These are phyloP conservation scores for Colletotrichum orchidophilum DNA, from an alignment of 2,329 filamentous ascomycete genomes.

Conservation along the genomic window DNA sequence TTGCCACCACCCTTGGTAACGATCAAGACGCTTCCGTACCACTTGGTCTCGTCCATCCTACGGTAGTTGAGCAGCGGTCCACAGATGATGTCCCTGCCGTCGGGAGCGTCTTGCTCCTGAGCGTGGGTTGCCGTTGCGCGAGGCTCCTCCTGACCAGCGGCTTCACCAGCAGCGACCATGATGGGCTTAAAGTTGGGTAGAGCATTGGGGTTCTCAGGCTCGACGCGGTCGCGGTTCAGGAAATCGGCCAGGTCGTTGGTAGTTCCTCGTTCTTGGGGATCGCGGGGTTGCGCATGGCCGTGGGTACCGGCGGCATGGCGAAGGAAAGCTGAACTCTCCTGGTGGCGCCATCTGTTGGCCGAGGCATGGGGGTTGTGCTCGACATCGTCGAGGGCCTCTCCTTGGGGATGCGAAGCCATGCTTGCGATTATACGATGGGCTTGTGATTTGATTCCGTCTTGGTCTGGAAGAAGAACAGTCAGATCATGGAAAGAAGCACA, in stretches of 20 bases:
- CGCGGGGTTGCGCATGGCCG: conserved; percentile 44
- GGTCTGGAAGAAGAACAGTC: conserved; percentile 5
- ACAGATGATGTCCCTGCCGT: conserved; percentile 70
- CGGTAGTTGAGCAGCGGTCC: conserved; percentile 83
- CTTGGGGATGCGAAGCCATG: conserved; percentile 38
- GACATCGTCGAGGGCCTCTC: conserved; percentile 42
- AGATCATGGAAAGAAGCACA: background rate
- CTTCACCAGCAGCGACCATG: conserved; percentile 53
- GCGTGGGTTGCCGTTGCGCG: conserved; percentile 26
- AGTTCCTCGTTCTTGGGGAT: conserved; percentile 51
- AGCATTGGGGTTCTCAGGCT: conserved; percentile 46
- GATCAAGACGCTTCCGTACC: conserved; percentile 88
- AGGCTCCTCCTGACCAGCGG: conserved; percentile 40
- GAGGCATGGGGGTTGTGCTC: conserved; percentile 65
- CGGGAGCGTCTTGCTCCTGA: conserved; percentile 40
- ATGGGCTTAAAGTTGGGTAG: conserved; percentile 57
- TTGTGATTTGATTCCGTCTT: conserved; percentile 43
- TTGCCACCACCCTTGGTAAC: conserved; percentile 78
- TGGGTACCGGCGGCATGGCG: conserved; percentile 52
- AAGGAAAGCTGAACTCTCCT: conserved; percentile 67
- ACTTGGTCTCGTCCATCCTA: conserved; percentile 73
- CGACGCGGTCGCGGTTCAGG: conserved; percentile 63
- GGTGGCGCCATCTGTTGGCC: conserved; percentile 68
- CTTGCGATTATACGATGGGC: background rate
- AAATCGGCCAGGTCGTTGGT: conserved; percentile 65